Conservation (phyloP, 2,329 filamentous ascomycete genomes). For the Massarina eburnea region DNA sequence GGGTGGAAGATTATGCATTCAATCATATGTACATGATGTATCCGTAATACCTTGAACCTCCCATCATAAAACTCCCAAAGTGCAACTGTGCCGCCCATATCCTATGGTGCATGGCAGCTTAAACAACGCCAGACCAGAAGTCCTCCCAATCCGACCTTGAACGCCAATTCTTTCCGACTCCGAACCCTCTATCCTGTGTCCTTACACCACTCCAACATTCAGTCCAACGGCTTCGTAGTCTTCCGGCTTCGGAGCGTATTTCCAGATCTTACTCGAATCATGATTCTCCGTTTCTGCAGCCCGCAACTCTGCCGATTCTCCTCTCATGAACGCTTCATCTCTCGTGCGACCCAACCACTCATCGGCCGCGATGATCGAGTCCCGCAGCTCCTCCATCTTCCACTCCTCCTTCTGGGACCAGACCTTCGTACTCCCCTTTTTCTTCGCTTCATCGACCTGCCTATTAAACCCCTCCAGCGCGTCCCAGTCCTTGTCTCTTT, state of each 20-base stretch:
- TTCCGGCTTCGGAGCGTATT: constrained; percentile 7
- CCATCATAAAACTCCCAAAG: background rate
- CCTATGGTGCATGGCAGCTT: background rate
- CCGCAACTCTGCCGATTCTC: constrained; percentile 32
- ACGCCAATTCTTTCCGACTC: too few species aligned
- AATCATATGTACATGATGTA: background rate
- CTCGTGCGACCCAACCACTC: constrained; percentile 28
- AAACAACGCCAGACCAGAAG: background rate
- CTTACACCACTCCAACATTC: background rate
- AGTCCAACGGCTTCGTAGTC: background rate
- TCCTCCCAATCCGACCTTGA: background rate
- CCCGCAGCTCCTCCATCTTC: constrained; percentile 23
- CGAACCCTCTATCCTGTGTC: too few species aligned
- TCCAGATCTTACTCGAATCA: constrained; percentile 39
- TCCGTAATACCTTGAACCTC: background rate
- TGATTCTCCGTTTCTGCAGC: constrained; percentile 38
- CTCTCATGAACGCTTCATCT: constrained; percentile 36
- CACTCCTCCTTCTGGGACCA: constrained; percentile 23
- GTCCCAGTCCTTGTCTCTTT: constrained; percentile 44
- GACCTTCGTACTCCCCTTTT: constrained; percentile 24
- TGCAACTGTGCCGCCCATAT: background rate
- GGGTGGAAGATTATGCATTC: background rate
- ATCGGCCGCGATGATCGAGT: constrained; percentile 26
- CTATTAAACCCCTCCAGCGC: constrained; percentile 46
- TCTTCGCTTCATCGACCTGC: constrained; percentile 36